Conservation (phyloP, 305 asterid genomes). For the Fraxinus sp. region DNA sequence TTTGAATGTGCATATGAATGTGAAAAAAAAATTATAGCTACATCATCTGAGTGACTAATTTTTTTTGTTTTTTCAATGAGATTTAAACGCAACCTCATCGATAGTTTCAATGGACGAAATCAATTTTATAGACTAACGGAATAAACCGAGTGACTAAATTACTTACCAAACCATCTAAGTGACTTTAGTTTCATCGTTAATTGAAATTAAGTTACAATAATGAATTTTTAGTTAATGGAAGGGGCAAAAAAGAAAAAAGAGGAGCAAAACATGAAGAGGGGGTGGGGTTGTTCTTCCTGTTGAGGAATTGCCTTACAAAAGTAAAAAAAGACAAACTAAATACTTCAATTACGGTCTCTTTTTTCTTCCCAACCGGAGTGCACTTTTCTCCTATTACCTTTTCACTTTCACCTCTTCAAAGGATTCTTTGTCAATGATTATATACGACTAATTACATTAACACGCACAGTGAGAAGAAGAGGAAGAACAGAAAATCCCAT, state of each 20-base stretch:
- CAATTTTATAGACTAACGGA: too few relatives aligned
- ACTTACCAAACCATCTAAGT: too few relatives aligned
- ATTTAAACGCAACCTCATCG: too few relatives aligned
- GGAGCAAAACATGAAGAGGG: not conserved
- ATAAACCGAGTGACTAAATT: too few relatives aligned
- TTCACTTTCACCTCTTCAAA: constrained; percentile 22
- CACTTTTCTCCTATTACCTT: constrained; percentile 17
- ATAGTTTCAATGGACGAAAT: too few relatives aligned
- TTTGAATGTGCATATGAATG: too few relatives aligned
- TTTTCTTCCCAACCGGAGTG: constrained; percentile 6
- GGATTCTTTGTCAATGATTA: constrained; percentile 41
- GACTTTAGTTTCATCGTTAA: not conserved
- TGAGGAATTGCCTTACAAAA: not conserved
- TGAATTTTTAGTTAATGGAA: not conserved
- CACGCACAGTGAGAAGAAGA: constrained; percentile 24
- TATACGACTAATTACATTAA: constrained; percentile 20
- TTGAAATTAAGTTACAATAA: not conserved
- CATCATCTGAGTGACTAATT: too few relatives aligned
- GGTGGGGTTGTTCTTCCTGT: not conserved
- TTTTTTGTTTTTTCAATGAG: too few relatives aligned
- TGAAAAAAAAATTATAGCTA: too few relatives aligned
- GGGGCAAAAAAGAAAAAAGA: not conserved
- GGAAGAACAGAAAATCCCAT: constrained; percentile 23
- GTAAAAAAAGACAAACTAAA: not conserved
- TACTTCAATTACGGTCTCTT: not conserved